Evolutionary conservation across 176 grass and related monocot species (phyloP), one percentile per base, ranked within the genome.

Genomic region (Eleusine indica): DNA sequence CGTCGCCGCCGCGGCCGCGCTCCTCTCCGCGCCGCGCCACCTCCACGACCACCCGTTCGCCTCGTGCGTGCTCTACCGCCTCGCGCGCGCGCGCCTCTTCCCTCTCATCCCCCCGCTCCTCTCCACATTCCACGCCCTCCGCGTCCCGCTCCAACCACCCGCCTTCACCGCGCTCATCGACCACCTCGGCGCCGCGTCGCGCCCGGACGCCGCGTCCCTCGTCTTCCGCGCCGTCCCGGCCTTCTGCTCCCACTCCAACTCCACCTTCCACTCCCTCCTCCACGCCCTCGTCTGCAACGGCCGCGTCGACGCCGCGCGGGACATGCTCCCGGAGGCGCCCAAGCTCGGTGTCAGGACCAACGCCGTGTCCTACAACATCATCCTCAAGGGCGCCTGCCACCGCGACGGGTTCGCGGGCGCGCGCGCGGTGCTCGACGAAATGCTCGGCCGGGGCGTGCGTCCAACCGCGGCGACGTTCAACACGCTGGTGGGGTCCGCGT

Each of bases 351-450:
- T 94, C 67, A 80, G 87, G 51, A 76, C 89, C 16, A 98, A 95
- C 77, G 82, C 84, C 68, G 87, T 98, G 21, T 98, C 96, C n/a
- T 98, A 91, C 76, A 95, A 98, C 82, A 88, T 93, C 64, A 84
- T 95, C 65, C 85, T 98, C 67, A 94, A 93, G 47, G 91, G 93
- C 0, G 77, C 71, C 2, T 87, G 89, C n/a, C 18, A 39, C 43
- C 74, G 64, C 40, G 88, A 89, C 75, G 91, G 89, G 22, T 83
- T 88, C 15, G 21, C 11, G 7, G 80, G 82, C 76, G 91, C 93
- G 29, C 87, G 79, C 18, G 38, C 0, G 2, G 48, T 95, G 91
- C 66, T 95, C 87, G 89, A 98, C 66, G 91, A 95, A 95, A 98
- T 95, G 92, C 58, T 93, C 71, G 21, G 64, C 19, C 84, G 89